Base-by-base conservation (phyloP, 139 green algal species). In the Tetraselmis striata region DNA sequence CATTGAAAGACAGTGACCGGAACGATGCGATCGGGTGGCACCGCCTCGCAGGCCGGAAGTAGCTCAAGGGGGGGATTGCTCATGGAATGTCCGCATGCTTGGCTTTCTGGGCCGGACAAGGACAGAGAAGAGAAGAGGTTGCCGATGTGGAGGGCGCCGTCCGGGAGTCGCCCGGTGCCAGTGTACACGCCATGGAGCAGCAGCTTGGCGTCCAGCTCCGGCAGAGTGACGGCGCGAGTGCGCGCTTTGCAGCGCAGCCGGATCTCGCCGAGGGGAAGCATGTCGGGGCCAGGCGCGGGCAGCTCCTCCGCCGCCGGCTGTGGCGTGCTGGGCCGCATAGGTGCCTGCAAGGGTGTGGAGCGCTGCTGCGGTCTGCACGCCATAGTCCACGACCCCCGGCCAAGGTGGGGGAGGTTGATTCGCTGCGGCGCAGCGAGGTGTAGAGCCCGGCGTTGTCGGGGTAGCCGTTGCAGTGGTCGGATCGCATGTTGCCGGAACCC, bases 381-480 rank as follows among this genome's bases (percentile, higher is more conserved):
- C n/a, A n/a, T n/a, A n/a, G n/a, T n/a, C n/a, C n/a, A n/a, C n/a
- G n/a, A n/a, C n/a, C n/a, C n/a, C n/a, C n/a, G n/a, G n/a, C n/a
- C n/a, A n/a, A n/a, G n/a, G n/a, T n/a, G n/a, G n/a, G n/a, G n/a
- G n/a, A n/a, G n/a, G n/a, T n/a, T n/a, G n/a, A n/a, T n/a, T n/a
- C n/a, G n/a, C n/a, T n/a, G 78, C 29, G 0, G 74, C 75, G 0
- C 26, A 30, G 26, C 30, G 31, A 23, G 79, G 32, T 22, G 59
- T 67, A 76, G 74, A 5, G 28, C n/a, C 27, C 30, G 28, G 32
- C 78, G 1, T 25, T 58, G 45, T 67, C 67, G 27, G 25, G 23
- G 28, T 88, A 80, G 0, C 81, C 85, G n/a, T 92, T 91, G 79
- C 83, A 87, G 75, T 92, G 88, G 80, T 92, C 67, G 1, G 45